Conservation (phyloP, 306 rosid genomes). For the Casuarina equisetifolia region DNA sequence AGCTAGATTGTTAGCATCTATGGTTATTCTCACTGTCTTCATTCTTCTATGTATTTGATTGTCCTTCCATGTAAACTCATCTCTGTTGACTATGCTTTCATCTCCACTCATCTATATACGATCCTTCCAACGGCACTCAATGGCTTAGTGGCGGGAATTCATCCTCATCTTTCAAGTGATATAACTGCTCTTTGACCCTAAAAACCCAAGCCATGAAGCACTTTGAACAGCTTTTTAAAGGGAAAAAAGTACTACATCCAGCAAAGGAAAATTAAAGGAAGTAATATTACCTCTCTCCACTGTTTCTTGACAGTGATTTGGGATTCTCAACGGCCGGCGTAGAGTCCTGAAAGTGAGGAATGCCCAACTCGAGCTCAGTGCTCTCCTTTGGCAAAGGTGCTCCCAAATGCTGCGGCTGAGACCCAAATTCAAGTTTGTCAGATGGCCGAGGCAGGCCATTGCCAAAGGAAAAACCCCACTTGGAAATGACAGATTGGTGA, state of each 20-base stretch:
- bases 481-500: conserved; percentile 43
- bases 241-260: conserved; percentile 36
- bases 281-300: conserved; percentile 54
- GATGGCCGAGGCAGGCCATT: conserved; percentile 40
- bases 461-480: conserved; percentile 36
- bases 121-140: conserved; percentile 1
- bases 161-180: conserved; percentile 41
- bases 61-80: conserved; percentile 9
- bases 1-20: conserved; percentile 17
- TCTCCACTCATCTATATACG: background rate
- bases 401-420: conserved; percentile 47
- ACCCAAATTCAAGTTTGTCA: conserved; percentile 49
- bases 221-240: conserved; percentile 36
- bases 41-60: conserved; percentile 10
- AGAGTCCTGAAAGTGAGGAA: conserved; percentile 32
- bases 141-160: conserved; percentile 46
- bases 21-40: background rate
- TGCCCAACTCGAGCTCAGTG: conserved; percentile 34
- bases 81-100: background rate
- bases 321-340: conserved; percentile 37
- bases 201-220: background rate
- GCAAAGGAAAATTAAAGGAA: conserved; percentile 20
- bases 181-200: conserved; percentile 33
- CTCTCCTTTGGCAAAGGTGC: conserved; percentile 36
- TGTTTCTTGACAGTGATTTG: conserved; percentile 22